Percentiles rank a stretch among this genome's conserved stretches.
phyloP scores from a whole-genome alignment of 176 grass and related monocot species.

The maize (Zea mays) region DNA sequence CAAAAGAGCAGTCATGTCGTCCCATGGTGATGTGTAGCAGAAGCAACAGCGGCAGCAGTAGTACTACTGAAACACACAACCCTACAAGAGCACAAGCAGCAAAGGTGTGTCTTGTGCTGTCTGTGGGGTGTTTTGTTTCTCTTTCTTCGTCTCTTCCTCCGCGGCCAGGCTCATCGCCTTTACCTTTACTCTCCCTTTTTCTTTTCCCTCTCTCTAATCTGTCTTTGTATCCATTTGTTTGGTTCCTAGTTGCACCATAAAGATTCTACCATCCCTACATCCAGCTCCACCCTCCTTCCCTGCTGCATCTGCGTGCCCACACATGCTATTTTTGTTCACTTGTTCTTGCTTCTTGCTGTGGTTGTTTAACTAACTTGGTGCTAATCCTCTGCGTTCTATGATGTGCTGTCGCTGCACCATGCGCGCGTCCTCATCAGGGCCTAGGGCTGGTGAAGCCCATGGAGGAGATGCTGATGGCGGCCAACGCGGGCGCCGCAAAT shows the following conservation, averaged over 20 bases:
- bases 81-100: slow-evolving; percentile 70
- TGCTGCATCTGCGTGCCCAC: slow-evolving; percentile 34
- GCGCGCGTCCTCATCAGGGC: slow-evolving; percentile 49
- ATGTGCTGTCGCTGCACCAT: slow-evolving; percentile 40
- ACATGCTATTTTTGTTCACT: slow-evolving; percentile 33
- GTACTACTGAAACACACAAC: slow-evolving; percentile 47
- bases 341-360: slow-evolving; percentile 51
- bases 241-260: slow-evolving; percentile 61
- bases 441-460: slow-evolving; percentile 79
- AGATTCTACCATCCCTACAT: slow-evolving; percentile 40
- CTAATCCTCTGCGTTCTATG: slow-evolving; percentile 45
- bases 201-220: slow-evolving; percentile 44
- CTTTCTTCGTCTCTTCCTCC: slow-evolving; percentile 63
- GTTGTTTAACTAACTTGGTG: slow-evolving; percentile 29
- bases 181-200: slow-evolving; percentile 40
- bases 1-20: slow-evolving; percentile 65
- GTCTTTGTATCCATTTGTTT: slow-evolving; percentile 71
- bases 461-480: slow-evolving; percentile 71
- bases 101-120: slow-evolving; percentile 66
- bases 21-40: slow-evolving; percentile 50
- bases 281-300: slow-evolving; percentile 2
- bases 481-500: slow-evolving; percentile 26
- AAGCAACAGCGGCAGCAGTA: slow-evolving; percentile 3
- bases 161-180: slow-evolving; percentile 49
- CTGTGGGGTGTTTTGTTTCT: slow-evolving; percentile 62